Percentiles rank a stretch among this genome's conserved stretches.
These are phyloP conservation scores for Nematodospora anomalae DNA, from an alignment of 1,139 yeast species.

Conservation along the genomic window DNA sequence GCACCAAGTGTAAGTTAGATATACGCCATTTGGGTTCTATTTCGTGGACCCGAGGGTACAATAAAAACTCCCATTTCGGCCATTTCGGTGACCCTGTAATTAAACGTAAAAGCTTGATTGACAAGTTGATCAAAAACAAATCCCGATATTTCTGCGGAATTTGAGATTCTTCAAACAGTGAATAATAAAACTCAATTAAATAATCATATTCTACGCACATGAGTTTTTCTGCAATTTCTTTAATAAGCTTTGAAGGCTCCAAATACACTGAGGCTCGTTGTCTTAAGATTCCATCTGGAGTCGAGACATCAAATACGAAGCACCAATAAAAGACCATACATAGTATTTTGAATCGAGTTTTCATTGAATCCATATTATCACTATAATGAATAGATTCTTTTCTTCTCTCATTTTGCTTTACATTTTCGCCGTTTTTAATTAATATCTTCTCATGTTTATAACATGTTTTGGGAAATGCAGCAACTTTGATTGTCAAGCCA, in stretches of 20 bases:
- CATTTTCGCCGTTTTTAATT: conserved; percentile 20
- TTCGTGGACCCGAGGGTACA: conserved; percentile 1
- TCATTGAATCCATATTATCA: conserved; percentile 32
- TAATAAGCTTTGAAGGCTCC: conserved; percentile 8
- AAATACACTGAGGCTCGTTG: background rate
- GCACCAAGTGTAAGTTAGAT: conserved; percentile 7
- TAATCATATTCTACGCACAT: conserved; percentile 13
- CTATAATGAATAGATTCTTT: conserved; percentile 11
- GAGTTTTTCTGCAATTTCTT: conserved; percentile 11
- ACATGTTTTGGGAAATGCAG: conserved; percentile 25
- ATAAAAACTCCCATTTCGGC: conserved; percentile 3
- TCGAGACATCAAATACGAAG: conserved; percentile 15
- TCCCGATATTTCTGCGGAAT: conserved; percentile 8
- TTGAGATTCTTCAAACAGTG: conserved; percentile 4
- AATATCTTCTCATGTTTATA: conserved; percentile 28
- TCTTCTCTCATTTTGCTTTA: conserved; percentile 11
- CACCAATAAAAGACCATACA: conserved; percentile 24
- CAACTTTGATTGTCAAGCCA: conserved; percentile 22
- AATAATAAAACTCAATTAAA: conserved; percentile 13
- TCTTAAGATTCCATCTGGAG: conserved; percentile 10
- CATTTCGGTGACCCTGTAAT: conserved; percentile 9
- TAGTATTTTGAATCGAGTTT: conserved; percentile 25
- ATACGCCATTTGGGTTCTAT: conserved; percentile 5
- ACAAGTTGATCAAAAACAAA: conserved; percentile 12
- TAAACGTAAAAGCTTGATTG: conserved; percentile 11